phyloP scores from a whole-genome alignment of 208 protist species.

The Wallacemonas collosoma region DNA sequence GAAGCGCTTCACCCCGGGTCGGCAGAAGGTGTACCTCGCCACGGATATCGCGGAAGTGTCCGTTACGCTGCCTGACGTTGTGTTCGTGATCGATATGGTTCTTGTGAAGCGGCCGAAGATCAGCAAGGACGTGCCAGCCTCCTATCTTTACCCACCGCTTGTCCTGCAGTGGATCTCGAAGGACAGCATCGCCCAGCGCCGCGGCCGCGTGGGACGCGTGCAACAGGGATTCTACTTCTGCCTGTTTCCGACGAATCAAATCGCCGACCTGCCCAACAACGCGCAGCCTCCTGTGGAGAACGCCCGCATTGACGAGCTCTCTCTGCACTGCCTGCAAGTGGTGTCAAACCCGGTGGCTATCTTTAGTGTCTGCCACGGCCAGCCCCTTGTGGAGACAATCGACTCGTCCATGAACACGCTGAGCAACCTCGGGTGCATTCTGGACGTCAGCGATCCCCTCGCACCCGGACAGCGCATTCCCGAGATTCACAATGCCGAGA shows the following conservation, averaged over 20 bases:
- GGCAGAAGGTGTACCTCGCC: slow-evolving; percentile 93
- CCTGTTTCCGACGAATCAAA: slow-evolving; percentile 53
- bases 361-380: slow-evolving; percentile 76
- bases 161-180: slow-evolving; percentile 79
- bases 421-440: slow-evolving; percentile 70
- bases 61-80: slow-evolving; percentile 96
- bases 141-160: slow-evolving; percentile 82
- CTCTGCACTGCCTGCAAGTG: slow-evolving; percentile 80
- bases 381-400: slow-evolving; percentile 64
- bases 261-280: slow-evolving; percentile 45
- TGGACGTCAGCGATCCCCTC: slow-evolving; percentile 38
- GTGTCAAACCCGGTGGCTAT: slow-evolving; percentile 61
- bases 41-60: slow-evolving; percentile 97
- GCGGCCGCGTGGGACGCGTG: slow-evolving; percentile 80
- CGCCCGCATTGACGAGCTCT: slow-evolving; percentile 73
- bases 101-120: slow-evolving; percentile 82
- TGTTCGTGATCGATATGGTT: slow-evolving; percentile 96
- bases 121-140: slow-evolving; percentile 45
- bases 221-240: slow-evolving; percentile 87
- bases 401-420: slow-evolving; percentile 67
- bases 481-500: slow-evolving; percentile 30
- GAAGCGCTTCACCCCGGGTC: slow-evolving; percentile 65
- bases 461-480: slow-evolving; percentile 36
- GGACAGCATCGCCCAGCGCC: slow-evolving; percentile 70
- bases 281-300: slow-evolving; percentile 42